Evolutionary conservation across 108 stramenopile genomes (phyloP).

Genomic region (Cylindrotheca closterium): DNA sequence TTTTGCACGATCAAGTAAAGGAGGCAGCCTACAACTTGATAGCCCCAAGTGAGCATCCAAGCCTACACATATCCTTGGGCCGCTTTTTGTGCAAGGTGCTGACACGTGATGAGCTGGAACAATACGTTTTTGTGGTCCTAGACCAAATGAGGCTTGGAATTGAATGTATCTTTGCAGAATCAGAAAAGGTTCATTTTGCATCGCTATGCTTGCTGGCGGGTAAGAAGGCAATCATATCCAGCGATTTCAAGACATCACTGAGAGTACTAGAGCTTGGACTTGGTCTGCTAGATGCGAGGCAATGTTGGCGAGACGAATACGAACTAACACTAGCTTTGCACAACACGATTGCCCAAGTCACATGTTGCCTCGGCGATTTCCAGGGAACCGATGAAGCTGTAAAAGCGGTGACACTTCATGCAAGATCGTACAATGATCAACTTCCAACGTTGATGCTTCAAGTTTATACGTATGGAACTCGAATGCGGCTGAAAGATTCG

Average conservation of each 20-base stretch:
- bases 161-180: conserved; percentile 11
- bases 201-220: conserved; percentile 25
- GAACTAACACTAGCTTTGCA: conserved; percentile 22
- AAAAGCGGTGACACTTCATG: conserved; percentile 14
- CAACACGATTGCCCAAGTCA: conserved; percentile 23
- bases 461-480: conserved; percentile 27
- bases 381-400: conserved; percentile 15
- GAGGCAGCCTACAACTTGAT: conserved; percentile 55
- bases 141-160: conserved; percentile 16
- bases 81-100: conserved; percentile 19
- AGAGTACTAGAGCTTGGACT: conserved; percentile 17
- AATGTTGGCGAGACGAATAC: conserved; percentile 28
- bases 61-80: conserved; percentile 5
- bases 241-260: conserved; percentile 21
- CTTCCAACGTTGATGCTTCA: conserved; percentile 17
- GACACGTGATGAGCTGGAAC: conserved; percentile 9
- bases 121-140: conserved; percentile 19
- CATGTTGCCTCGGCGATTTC: conserved; percentile 25
- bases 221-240: conserved; percentile 11
- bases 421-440: conserved; percentile 20
- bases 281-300: conserved; percentile 1
- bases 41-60: conserved; percentile 2
- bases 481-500: conserved; percentile 16
- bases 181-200: conserved; percentile 22
- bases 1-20: conserved; percentile 50